Evolutionary conservation across 192 early-diverging fungal genomes (phyloP).

Genomic region (Rhizophagus clarus): DNA sequence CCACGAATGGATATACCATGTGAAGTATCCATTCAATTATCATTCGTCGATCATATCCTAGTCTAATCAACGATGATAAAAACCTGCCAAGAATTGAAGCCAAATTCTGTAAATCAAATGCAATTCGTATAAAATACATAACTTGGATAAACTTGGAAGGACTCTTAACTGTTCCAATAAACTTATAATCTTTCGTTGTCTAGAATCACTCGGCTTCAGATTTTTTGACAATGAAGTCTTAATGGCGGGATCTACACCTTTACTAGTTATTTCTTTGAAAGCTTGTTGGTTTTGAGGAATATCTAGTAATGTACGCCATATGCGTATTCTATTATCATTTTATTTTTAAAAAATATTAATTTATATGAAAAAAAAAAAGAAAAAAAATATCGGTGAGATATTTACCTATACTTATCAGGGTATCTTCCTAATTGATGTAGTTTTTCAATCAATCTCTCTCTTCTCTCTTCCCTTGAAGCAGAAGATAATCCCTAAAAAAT

Average conservation of each 20-base stretch:
- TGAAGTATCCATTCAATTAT: not conserved
- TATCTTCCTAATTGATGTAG: constrained; percentile 12
- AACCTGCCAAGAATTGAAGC: not conserved
- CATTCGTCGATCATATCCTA: not conserved
- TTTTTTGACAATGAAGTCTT: not conserved
- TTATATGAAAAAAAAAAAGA: not conserved
- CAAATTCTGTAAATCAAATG: not conserved
- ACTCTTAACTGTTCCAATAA: not conserved
- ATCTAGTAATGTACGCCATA: constrained; percentile 14
- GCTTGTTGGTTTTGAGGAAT: constrained; percentile 8
- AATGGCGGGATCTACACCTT: not conserved
- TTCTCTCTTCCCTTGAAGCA: constrained; percentile 19
- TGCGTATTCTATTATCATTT: not conserved
- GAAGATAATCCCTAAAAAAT: constrained; percentile 1
- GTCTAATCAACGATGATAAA: constrained; percentile 1
- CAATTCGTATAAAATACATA: not conserved
- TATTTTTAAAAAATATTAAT: not conserved
- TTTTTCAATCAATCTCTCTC: constrained; percentile 8
- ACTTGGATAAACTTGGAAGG: not conserved
- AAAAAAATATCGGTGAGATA: too few relatives aligned
- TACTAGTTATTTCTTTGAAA: not conserved
- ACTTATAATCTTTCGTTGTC: not conserved
- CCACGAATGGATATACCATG: constrained; percentile 11
- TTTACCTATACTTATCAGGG: constrained; percentile 3
- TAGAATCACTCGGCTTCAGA: not conserved